phyloP scores from a whole-genome alignment of 805 yeast genomes.

The Yarrowia alimentaria region DNA sequence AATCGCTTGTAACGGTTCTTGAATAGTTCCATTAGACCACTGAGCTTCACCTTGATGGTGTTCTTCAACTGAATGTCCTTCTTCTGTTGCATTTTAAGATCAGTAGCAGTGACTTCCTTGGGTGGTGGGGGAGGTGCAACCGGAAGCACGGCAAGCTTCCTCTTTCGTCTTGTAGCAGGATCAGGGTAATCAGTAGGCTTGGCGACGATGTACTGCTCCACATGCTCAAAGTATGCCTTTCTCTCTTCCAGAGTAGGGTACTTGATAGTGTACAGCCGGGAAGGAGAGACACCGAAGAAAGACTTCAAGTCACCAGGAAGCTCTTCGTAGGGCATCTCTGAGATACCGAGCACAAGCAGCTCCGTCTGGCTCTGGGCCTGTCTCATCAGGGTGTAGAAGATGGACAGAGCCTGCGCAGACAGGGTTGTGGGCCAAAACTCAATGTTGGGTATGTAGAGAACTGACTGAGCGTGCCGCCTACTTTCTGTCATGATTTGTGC shows the following conservation, averaged over 20 bases:
- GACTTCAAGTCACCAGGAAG: conserved; percentile 49
- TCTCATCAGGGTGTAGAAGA: conserved; percentile 67
- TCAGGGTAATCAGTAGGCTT: conserved; percentile 74
- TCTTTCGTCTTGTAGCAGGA: conserved; percentile 47
- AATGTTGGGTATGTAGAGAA: conserved; percentile 77
- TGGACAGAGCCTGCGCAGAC: conserved; percentile 66
- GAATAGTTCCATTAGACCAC: conserved; percentile 86
- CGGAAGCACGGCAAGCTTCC: conserved; percentile 44
- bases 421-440: conserved; percentile 72
- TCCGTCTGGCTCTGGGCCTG: conserved; percentile 69
- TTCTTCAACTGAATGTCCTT: conserved; percentile 82
- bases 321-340: conserved; percentile 49
- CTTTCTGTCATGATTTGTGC: conserved; percentile 86
- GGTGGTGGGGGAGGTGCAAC: conserved; percentile 41
- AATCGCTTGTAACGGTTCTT: conserved; percentile 84
- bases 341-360: conserved; percentile 69
- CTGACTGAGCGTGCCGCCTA: conserved; percentile 82
- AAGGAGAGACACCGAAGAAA: conserved; percentile 57
- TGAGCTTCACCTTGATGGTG: conserved; percentile 75
- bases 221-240: conserved; percentile 51
- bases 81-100: conserved; percentile 45
- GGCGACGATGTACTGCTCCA: conserved; percentile 57
- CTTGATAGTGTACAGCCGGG: conserved; percentile 48
- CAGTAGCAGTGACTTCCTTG: conserved; percentile 35
- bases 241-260: conserved; percentile 52